These are phyloP conservation scores for Boletus huronensis DNA, from an alignment of 768 basidiomycete species.

Conservation along the genomic window DNA sequence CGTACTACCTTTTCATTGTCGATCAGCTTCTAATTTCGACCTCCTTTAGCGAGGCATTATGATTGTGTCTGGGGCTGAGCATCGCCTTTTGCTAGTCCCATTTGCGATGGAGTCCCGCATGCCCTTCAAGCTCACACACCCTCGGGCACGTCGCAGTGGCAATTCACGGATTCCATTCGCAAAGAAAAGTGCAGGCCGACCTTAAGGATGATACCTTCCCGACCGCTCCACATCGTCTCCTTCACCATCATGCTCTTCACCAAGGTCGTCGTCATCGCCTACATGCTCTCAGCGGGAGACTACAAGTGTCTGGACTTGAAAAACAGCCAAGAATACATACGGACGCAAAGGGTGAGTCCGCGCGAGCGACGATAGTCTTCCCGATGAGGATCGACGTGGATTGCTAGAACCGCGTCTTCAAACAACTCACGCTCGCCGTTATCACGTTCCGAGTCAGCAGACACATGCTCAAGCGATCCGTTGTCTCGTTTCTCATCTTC, in stretches of 20 bases:
- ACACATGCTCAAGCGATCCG: conserved; percentile 29
- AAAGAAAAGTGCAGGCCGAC: too few species aligned
- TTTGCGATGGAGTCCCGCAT: not conserved
- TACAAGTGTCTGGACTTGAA: conserved; percentile 13
- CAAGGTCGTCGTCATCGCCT: conserved; percentile 16
- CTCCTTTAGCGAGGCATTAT: not conserved
- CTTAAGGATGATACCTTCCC: conserved; percentile 15
- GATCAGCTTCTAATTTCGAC: not conserved
- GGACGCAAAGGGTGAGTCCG: conserved; percentile 16
- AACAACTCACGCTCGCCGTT: conserved; percentile 23
- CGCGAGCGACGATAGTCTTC: not conserved
- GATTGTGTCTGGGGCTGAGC: conserved; percentile 9
- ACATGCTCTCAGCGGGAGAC: conserved; percentile 22
- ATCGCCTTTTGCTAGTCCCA: not conserved
- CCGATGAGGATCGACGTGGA: not conserved
- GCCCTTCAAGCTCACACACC: not conserved
- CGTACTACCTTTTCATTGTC: not conserved
- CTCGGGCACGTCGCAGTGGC: not conserved
- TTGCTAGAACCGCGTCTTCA: conserved; percentile 19
- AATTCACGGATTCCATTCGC: not conserved
- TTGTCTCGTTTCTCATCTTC: conserved; percentile 29
- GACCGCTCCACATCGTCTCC: conserved; percentile 14
- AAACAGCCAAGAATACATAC: conserved; percentile 20
- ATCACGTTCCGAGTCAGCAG: conserved; percentile 29
- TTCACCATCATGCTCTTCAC: conserved; percentile 18